Base-by-base conservation (phyloP, 1,139 yeast species). In the Yamadazyma diddensiae region DNA sequence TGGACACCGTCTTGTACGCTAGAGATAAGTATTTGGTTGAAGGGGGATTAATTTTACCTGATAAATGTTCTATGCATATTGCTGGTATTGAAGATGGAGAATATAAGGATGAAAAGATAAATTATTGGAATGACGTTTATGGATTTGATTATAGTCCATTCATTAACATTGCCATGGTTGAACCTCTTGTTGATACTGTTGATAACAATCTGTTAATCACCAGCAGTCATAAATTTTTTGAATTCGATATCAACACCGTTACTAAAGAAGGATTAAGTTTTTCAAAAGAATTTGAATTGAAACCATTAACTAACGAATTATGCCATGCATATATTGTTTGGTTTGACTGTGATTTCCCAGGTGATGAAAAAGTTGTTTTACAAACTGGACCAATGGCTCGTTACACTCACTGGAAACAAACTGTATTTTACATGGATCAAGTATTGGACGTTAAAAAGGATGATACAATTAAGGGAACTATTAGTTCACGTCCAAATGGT, bases 321-420 rank as follows among this genome's bases (percentile, higher is more conserved):
- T 77, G 94, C 42, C 97, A 88, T 52, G 99, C 97, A 21, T 67
- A 85, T 43, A 79, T 94, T 43, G 83, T 90, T 15, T 92, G 97
- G 97, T 92, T 90, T 57, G 98, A 92, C 53, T 85, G 90, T 52
- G 88, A 77, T 47, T 92, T 92, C 74, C 71, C 74, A 34, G 79
- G 81, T 43, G 70, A 72, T 37, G 78, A 77, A 45, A 75, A 71
- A 38, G 79, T 82, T 28, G 67, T 67, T 22, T 82, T 85, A 51
- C 77, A 84, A 23, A 85, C 95, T 13, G 94, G 94, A 20, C 92
- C 95, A 26, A 83, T 81, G 68, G 76, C 80, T 33, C 74, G 77
- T 44, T 83, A 83, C 64, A 85, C 94, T 16, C 95, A 85, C 57
- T 94, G 99, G 99, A 94, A 92, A 60, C 98, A 92, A 65, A 85